phyloP scores from a whole-genome alignment of 2,329 filamentous ascomycete genomes.

The Diplocarpon rosae region DNA sequence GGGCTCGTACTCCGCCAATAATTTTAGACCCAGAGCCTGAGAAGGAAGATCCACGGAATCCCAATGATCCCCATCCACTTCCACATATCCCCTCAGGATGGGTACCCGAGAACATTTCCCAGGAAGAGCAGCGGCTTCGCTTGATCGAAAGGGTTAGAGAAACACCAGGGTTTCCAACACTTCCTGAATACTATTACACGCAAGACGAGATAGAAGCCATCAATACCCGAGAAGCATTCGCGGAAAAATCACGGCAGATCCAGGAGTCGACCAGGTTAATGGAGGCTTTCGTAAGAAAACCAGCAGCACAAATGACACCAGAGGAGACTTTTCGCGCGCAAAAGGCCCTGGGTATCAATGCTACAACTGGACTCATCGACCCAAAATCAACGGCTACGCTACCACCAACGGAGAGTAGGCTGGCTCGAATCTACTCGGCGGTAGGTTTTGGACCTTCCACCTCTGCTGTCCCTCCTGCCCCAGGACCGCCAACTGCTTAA shows the following conservation, averaged over 20 bases:
- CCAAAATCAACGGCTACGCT: too few species aligned
- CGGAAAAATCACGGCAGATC: neutral
- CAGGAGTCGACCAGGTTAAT: neutral
- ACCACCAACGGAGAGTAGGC: too few species aligned
- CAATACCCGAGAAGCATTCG: neutral
- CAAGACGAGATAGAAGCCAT: conserved; percentile 9
- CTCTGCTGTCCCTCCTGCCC: too few species aligned
- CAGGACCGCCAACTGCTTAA: too few species aligned
- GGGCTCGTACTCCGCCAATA: neutral
- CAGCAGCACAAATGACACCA: neutral
- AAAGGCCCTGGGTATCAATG: neutral
- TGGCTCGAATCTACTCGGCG: too few species aligned
- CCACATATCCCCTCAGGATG: conserved; percentile 13
- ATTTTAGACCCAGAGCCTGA: neutral
- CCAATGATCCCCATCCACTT: conserved; percentile 9
- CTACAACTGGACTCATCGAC: too few species aligned
- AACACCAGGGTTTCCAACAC: conserved; percentile 4
- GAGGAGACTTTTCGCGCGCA: neutral
- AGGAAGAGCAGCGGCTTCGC: conserved; percentile 5
- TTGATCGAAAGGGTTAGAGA: conserved; percentile 8
- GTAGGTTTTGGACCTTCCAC: too few species aligned
- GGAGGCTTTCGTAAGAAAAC: neutral
- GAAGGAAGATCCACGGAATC: conserved; percentile 1
- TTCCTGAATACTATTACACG: conserved; percentile 14
- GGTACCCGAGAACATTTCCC: conserved; percentile 11